Evolutionary conservation across 169 alveolate species (phyloP).

Genomic region (Ichthyophthirius multifiliis): DNA sequence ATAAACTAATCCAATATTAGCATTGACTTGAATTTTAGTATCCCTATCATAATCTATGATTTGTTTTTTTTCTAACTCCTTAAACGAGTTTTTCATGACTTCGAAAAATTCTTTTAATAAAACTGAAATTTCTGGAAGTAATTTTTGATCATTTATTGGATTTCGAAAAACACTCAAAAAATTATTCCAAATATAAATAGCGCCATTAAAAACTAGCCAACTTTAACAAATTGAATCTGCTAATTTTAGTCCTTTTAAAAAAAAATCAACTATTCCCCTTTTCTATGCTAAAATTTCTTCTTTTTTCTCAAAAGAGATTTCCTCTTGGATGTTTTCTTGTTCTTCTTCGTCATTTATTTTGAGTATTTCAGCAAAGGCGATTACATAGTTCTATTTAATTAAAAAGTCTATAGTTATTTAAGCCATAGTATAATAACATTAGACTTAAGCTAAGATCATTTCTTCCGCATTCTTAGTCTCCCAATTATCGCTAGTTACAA

Average conservation of each 20-base stretch:
- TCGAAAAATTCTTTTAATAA: constrained; percentile 77
- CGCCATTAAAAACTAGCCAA: constrained; percentile 85
- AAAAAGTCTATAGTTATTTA: constrained; percentile 69
- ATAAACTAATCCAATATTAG: constrained; percentile 68
- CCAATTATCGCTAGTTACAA: constrained; percentile 64
- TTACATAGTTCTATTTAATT: constrained; percentile 69
- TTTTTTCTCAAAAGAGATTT: constrained; percentile 62
- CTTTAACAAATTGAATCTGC: constrained; percentile 69
- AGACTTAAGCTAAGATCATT: constrained; percentile 70
- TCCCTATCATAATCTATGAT: constrained; percentile 77
- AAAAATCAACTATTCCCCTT: constrained; percentile 55
- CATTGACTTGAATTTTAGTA: constrained; percentile 70
- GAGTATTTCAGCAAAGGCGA: constrained; percentile 57
- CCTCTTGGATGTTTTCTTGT: constrained; percentile 44
- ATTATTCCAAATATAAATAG: constrained; percentile 80
- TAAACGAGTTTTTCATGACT: constrained; percentile 74
- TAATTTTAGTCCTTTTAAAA: constrained; percentile 72
- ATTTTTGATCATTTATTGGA: constrained; percentile 61
- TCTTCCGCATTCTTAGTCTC: constrained; percentile 78
- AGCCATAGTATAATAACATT: constrained; percentile 69
- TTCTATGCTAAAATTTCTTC: constrained; percentile 62
- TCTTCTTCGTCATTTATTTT: constrained; percentile 67
- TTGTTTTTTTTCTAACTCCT: constrained; percentile 71
- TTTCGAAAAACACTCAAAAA: constrained; percentile 65
- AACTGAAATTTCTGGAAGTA: constrained; percentile 65